Conservation (phyloP, 2,329 filamentous ascomycete species). For the Colletotrichum caudatum region DNA sequence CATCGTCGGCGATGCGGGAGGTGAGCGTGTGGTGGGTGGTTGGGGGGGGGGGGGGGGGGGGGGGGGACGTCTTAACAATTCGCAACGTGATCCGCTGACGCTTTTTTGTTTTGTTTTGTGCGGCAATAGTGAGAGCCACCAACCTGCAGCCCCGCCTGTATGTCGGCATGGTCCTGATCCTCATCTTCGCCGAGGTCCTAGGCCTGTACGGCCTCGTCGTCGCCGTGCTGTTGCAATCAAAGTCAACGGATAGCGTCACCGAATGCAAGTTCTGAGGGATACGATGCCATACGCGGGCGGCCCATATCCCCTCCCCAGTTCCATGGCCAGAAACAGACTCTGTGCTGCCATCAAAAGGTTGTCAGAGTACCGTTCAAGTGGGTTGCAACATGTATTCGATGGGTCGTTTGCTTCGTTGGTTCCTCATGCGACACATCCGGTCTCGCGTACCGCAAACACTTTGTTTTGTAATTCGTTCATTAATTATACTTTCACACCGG, state of each 20-base stretch:
- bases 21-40: slow-evolving; percentile 42
- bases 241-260: slow-evolving; percentile 1
- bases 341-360: not conserved
- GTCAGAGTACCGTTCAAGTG: not conserved
- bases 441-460: not conserved
- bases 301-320: not conserved
- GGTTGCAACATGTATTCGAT: not conserved
- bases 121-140: slow-evolving; percentile 55
- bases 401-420: not conserved
- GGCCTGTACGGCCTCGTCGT: slow-evolving; percentile 62
- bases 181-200: slow-evolving; percentile 61
- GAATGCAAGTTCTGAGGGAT: slow-evolving; percentile 11
- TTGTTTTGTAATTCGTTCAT: not conserved
- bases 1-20: slow-evolving; percentile 60
- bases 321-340: not conserved
- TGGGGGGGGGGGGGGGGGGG: too few species aligned
- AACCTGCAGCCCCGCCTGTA: slow-evolving; percentile 61
- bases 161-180: slow-evolving; percentile 60
- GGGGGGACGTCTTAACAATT: slow-evolving; percentile 32
- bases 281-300: not conserved
- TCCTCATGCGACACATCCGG: not conserved
- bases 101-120: not conserved
- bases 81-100: not conserved
- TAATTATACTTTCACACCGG: not conserved
- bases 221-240: slow-evolving; percentile 62